Evolutionary conservation across 192 early-diverging fungal species (phyloP).

Genomic region (Pilobolus umbonatus): DNA sequence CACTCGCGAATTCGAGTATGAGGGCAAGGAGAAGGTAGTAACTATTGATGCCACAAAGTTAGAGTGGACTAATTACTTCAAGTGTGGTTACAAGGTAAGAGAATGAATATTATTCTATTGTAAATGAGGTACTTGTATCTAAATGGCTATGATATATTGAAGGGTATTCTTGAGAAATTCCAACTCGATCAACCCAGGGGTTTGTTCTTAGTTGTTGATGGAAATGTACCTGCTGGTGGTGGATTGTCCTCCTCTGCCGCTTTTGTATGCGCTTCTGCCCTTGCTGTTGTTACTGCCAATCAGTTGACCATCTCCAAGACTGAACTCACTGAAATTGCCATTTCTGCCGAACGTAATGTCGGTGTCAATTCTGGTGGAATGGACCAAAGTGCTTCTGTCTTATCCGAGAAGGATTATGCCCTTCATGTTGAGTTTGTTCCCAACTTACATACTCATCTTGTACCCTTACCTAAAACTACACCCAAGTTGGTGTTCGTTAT

Average conservation of each 20-base stretch:
- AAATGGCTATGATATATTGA: too few species aligned
- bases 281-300: conserved; percentile 61
- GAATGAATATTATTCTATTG: background rate
- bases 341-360: conserved; percentile 73
- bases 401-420: conserved; percentile 62
- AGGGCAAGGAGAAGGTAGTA: conserved; percentile 49
- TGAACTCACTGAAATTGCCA: conserved; percentile 68
- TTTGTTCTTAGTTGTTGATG: conserved; percentile 69
- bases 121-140: too few species aligned
- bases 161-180: conserved; percentile 57
- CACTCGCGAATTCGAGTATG: conserved; percentile 41
- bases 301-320: conserved; percentile 38
- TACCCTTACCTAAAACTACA: conserved; percentile 54
- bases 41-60: conserved; percentile 64
- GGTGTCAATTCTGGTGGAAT: conserved; percentile 79
- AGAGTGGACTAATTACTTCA: conserved; percentile 92
- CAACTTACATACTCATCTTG: conserved; percentile 51
- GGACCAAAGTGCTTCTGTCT: conserved; percentile 90
- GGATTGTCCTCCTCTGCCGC: conserved; percentile 87
- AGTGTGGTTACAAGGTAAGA: conserved; percentile 79
- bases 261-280: conserved; percentile 72
- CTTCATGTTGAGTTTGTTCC: conserved; percentile 85
- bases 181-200: conserved; percentile 43
- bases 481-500: conserved; percentile 74
- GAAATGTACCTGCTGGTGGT: conserved; percentile 75